Percentiles rank a stretch among this genome's conserved stretches.
phyloP scores from a whole-genome alignment of 352 stramenopile species.

The Phytophthora ohioensis region DNA sequence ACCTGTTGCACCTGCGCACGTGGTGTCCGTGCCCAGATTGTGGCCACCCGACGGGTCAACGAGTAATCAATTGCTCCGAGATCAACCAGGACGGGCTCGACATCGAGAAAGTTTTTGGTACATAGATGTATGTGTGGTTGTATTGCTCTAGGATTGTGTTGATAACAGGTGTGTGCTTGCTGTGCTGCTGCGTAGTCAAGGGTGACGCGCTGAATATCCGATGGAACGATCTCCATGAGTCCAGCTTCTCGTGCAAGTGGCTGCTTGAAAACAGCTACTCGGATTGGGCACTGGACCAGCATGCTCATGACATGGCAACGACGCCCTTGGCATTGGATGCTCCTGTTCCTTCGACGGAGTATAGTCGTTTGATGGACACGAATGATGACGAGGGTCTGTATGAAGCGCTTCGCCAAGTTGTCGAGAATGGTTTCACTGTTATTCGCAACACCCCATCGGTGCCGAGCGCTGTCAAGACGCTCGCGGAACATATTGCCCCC shows the following conservation, averaged over 20 bases:
- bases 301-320: constrained; percentile 56
- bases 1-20: constrained; percentile 78
- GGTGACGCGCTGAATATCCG: constrained; percentile 74
- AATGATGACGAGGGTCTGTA: constrained; percentile 72
- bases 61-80: constrained; percentile 82
- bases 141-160: background rate
- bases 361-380: constrained; percentile 71
- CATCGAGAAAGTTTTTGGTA: constrained; percentile 83
- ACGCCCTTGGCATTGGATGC: constrained; percentile 54
- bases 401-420: constrained; percentile 71
- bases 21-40: constrained; percentile 81
- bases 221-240: constrained; percentile 77
- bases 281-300: constrained; percentile 54
- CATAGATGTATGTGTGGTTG: constrained; percentile 9
- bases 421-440: constrained; percentile 76
- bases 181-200: constrained; percentile 55
- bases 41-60: constrained; percentile 79
- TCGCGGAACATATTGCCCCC: constrained; percentile 82
- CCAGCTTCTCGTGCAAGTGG: constrained; percentile 73
- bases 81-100: constrained; percentile 58
- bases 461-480: constrained; percentile 64
- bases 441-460: constrained; percentile 78
- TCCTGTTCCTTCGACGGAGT: constrained; percentile 65
- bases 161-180: background rate
- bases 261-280: constrained; percentile 87